phyloP scores from a whole-genome alignment of 1,139 yeast genomes.

The Blastobotrys petasosporus region DNA sequence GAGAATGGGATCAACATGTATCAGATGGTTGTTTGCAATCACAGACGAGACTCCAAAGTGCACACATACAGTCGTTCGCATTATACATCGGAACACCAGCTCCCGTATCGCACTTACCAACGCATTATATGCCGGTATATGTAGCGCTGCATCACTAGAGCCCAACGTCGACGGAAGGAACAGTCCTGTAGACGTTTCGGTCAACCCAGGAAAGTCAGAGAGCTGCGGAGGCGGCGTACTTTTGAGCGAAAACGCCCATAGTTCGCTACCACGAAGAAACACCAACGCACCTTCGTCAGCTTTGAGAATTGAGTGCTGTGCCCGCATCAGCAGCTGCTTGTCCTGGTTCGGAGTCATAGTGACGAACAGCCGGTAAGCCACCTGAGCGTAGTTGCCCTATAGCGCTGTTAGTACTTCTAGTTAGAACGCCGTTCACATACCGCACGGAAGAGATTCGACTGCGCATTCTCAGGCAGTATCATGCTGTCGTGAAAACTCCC shows the following conservation, averaged over 20 bases:
- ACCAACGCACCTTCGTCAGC: conserved; percentile 48
- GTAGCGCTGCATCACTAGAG: conserved; percentile 25
- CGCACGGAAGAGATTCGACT: conserved; percentile 26
- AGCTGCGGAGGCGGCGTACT: conserved; percentile 32
- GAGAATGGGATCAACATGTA: conserved; percentile 29
- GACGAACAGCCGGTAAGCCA: conserved; percentile 32
- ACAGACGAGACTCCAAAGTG: conserved; percentile 23
- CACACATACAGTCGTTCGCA: conserved; percentile 48
- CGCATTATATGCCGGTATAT: conserved; percentile 44
- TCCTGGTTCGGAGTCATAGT: conserved; percentile 29
- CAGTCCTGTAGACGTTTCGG: conserved; percentile 34
- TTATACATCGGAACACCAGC: conserved; percentile 43
- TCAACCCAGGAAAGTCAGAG: conserved; percentile 28
- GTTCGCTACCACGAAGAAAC: conserved; percentile 54
- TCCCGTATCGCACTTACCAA: conserved; percentile 57
- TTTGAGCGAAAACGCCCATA: conserved; percentile 50
- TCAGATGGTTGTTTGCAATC: conserved; percentile 20
- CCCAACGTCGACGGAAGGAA: conserved; percentile 35
- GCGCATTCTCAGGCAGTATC: conserved; percentile 21
- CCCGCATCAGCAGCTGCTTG: conserved; percentile 44
- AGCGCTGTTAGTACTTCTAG: not conserved
- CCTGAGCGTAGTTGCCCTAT: conserved; percentile 27
- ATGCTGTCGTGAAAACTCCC: conserved; percentile 2
- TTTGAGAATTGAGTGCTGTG: conserved; percentile 53
- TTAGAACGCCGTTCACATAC: conserved; percentile 18